Base-by-base conservation (phyloP, 495 filamentous ascomycete genomes). In the Talaromyces wortmannii region DNA sequence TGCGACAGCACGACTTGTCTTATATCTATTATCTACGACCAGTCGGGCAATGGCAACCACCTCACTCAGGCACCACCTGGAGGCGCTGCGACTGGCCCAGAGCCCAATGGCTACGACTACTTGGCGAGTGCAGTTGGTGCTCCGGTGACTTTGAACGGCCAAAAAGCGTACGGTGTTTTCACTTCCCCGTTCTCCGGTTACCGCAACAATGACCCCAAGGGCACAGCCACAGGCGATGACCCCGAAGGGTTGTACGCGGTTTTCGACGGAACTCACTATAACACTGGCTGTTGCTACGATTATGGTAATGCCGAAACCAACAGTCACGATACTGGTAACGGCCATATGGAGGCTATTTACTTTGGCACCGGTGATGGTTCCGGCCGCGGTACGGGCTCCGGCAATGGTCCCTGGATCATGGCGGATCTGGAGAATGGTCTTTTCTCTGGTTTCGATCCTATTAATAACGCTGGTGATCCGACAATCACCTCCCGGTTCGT, bases 261-360 rank as follows among this genome's bases (percentile, higher is more conserved):
- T 30, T 65, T 84, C 15, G 81, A 84, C 48, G 81, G 80, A 3
- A 82, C 79, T 6, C 78, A 83, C 58, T 83, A 79, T 66, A 83
- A 83, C 53, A 69, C 55, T 30, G 73, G 45, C 32, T 84, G 81
- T 70, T 84, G 81, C 68, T 84, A 80, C 59, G 81, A 84, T 65
- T 84, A 84, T 50, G 81, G 80, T 49, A 84, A 84, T 47, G 80
- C 80, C 40, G 81, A 84, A 65, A 73, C 66, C 29, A 81, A 59
- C 61, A 76, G 65, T 55, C 60, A 31, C 8, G 80, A 83, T 57
- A 83, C 79, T 1, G 81, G 81, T 36, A 71, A 73, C 56, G 79
- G 76, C 54, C 80, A 84, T 57, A 84, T 84, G 81, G 81, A 84
- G 63, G 78, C 80, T 42, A 77, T 84, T 61, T 84, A 84, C 72